Base-by-base conservation (phyloP, 441 rosid species). In the Biscutella laevigata region DNA sequence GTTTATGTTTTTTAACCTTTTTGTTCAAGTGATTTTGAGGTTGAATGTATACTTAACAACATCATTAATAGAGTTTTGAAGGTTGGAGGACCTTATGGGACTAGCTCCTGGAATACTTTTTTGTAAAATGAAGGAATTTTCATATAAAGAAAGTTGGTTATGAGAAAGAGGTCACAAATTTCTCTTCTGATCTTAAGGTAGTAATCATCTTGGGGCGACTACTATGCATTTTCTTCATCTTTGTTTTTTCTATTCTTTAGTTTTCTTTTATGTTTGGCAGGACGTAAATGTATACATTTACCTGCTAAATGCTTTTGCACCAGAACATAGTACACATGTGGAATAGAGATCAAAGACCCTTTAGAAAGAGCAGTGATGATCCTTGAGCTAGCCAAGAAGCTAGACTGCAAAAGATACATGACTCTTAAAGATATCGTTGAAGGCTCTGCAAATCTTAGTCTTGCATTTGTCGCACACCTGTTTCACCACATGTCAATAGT, bases 371-470 rank as follows among this genome's bases (percentile, higher is more conserved):
- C 95, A 36, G 77, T 70, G 58, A 41, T 67, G 72, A 83, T 87
- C 50, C 77, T 87, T 69, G 84, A 77, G 73, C 85, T 79, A 70
- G 92, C 98, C 15, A 90, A 90, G 71, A 83, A 83, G 70, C 62
- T 90, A 46, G 95, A 77, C 27, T 90, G 98, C 68, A 66, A 82
- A 60, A 71, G 74, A 72, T 87, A 70, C 61, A 64, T 90, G 45
- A 76, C 89, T 59, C 72, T 94, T 35, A 69, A 76, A 55, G 98
- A 90, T 53, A 90, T 90, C 39, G 82, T 83, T 4, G 94, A 90
- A 59, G 98, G 98, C 46, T 87, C 98, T 30, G 69, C 94, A 55
- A 90, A 90, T 80, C 98, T 90, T 66, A 90, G 87, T 72, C 90
- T 90, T 59, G 83, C 96, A 70, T 87, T 90, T 71, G 96, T 90